These are phyloP conservation scores for Cyanidioschyzon merolae DNA, from an alignment of 23 red algal genomes.

Conservation along the genomic window DNA sequence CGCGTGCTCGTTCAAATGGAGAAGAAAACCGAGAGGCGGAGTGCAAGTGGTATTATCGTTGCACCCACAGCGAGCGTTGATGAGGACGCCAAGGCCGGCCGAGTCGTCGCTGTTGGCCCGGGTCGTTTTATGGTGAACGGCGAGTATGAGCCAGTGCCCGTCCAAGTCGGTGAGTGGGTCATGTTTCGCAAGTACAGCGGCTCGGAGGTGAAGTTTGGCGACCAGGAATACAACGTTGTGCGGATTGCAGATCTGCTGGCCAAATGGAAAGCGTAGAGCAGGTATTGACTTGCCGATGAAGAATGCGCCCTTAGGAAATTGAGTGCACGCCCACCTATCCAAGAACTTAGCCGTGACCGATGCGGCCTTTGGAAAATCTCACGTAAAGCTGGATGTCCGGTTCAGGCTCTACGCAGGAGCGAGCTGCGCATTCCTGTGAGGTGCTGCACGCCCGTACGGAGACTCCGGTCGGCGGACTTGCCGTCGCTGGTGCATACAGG, in stretches of 20 bases:
- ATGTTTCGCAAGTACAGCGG: constrained; percentile 70
- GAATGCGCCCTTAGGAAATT: no score
- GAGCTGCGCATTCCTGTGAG: no score
- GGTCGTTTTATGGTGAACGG: constrained; percentile 89
- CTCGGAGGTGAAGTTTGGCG: constrained; percentile 61
- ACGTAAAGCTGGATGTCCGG: no score
- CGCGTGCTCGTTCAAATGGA: constrained; percentile 58
- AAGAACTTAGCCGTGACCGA: no score
- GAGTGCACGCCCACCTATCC: no score
- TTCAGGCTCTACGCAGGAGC: no score
- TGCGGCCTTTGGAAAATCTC: no score
- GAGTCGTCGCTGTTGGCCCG: constrained; percentile 59
- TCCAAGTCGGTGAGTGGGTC: constrained; percentile 65
- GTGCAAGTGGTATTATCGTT: constrained; percentile 59
- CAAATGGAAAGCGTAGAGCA: constrained; percentile 17
- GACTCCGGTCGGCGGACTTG: no score
- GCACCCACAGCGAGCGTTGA: constrained; percentile 25
- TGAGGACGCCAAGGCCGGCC: constrained; percentile 41
- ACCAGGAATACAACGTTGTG: constrained; percentile 63
- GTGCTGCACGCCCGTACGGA: no score
- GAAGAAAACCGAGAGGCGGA: constrained; percentile 36
- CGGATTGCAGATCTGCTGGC: constrained; percentile 68
- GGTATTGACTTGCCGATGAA: no score
- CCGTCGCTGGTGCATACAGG: no score
- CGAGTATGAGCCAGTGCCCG: constrained; percentile 64